Evolutionary conservation across 164 flowering plant species (phyloP).

Genomic region (Kalanchoe fedtschenkoi): DNA sequence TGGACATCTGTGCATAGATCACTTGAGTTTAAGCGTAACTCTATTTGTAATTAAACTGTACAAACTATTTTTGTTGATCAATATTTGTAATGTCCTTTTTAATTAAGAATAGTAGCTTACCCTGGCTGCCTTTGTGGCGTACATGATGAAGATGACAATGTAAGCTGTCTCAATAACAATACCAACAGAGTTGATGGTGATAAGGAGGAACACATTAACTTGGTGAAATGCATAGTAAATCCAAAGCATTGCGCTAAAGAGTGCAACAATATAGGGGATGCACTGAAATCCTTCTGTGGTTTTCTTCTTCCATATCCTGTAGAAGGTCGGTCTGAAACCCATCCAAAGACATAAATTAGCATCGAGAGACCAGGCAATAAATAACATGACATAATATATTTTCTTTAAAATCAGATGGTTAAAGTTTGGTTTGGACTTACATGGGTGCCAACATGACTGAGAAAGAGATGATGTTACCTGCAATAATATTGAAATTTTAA

Average conservation of each 20-base stretch:
- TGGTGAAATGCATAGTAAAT: conserved; percentile 46
- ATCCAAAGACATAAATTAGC: not conserved
- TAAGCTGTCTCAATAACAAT: conserved; percentile 32
- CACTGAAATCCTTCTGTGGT: conserved; percentile 48
- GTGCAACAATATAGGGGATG: conserved; percentile 43
- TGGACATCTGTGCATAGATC: conserved; percentile 11
- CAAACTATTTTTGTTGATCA: not conserved
- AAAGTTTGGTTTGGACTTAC: too few relatives aligned
- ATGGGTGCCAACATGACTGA: too few relatives aligned
- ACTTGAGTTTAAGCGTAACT: not conserved
- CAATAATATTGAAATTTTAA: not conserved
- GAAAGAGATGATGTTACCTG: conserved; percentile 37
- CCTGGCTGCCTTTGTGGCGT: conserved; percentile 34
- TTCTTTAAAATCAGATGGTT: too few relatives aligned
- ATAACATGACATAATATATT: too few relatives aligned
- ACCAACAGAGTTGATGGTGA: conserved; percentile 46
- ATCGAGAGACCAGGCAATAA: too few relatives aligned
- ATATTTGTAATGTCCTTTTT: not conserved
- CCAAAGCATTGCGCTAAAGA: conserved; percentile 58
- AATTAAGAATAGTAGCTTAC: conserved; percentile 19
- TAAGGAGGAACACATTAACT: conserved; percentile 26
- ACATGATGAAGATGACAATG: conserved; percentile 26
- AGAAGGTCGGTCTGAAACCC: conserved; percentile 30
- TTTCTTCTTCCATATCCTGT: conserved; percentile 35
- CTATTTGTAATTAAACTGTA: not conserved